Base-by-base conservation (phyloP, 139 green algal genomes). In the Medakamo hakoo region DNA sequence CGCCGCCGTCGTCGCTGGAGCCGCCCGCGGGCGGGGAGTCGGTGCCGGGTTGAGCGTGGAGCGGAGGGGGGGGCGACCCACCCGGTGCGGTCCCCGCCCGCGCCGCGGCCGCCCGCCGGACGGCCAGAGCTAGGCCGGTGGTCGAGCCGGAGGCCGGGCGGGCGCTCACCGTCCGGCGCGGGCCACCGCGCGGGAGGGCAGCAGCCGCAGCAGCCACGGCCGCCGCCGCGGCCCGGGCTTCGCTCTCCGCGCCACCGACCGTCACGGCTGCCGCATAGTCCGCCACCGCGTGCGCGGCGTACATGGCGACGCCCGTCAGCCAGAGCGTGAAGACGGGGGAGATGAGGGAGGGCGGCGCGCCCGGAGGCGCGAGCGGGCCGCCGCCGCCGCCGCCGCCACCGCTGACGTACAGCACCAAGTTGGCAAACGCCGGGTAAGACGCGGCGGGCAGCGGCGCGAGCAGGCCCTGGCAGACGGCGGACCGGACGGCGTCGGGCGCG, bases 291-390 rank as follows among this genome's bases (percentile, higher is more conserved):
- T 71, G 73, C 26, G 30, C 73, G 19, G 80, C 71, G 66, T 86
- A 92, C 64, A 94, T 74, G 18, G 75, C 56, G 14, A 93, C 59
- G 20, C 94, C 68, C 0, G 87, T 95, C 52, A 91, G 68, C 87
- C 87, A 95, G 60, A 90, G 68, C 2, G 71, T 86, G 61, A 90
- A 80, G 24, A 94, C 82, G 0, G 87, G 86, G 19, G 74, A 86
- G 27, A 94, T 82, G 1, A 82, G 63, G 4, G 63, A 23, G 31
- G 40, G 62, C 3, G 21, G 49, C 58, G 63, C 65, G 48, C n/a
- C n/a, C n/a, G n/a, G 9, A 9, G 58, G 24, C 26, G 16, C 26
- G 24, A 52, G 40, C 40, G 27, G 25, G 23, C 27, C 26, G 58
- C 30, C 1, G 23, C 2, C 26, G 32, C 27, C 30, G 29, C 59